Conservation (phyloP, 148 eudicot species). For the Rhododendron mucronatum region DNA sequence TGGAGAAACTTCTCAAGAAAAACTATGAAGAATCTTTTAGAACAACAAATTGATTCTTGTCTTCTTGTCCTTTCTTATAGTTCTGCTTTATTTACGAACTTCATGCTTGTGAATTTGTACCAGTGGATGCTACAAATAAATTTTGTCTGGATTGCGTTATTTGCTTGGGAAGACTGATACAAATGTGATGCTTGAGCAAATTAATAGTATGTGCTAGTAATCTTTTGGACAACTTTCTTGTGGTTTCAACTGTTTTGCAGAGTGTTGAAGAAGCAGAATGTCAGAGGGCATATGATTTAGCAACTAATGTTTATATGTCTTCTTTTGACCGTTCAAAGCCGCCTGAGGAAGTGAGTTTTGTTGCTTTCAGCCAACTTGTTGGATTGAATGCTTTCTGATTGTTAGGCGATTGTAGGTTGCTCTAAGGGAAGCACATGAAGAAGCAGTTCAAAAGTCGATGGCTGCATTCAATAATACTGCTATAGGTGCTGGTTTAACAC, state of each 20-base stretch:
- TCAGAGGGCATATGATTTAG: conserved; percentile 79
- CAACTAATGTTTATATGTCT: conserved; percentile 79
- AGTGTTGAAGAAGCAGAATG: conserved; percentile 98
- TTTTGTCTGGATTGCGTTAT: background rate
- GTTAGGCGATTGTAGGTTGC: conserved; percentile 47
- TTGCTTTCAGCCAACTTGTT: conserved; percentile 4
- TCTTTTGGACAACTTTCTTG: background rate
- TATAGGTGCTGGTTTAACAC: conserved; percentile 69
- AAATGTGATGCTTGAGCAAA: background rate
- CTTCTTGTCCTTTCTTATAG: conserved; percentile 4
- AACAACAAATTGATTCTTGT: background rate
- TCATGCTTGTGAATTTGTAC: background rate
- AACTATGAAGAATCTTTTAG: background rate
- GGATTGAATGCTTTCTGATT: conserved; percentile 16
- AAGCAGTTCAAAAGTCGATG: conserved; percentile 59
- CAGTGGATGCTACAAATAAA: background rate
- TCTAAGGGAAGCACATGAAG: conserved; percentile 87
- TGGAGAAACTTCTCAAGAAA: background rate
- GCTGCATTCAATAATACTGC: conserved; percentile 68
- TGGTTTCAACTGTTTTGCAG: conserved; percentile 29
- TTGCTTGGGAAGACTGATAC: background rate
- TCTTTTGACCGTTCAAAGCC: conserved; percentile 84
- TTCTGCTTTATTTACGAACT: background rate
- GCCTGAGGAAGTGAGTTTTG: conserved; percentile 82
- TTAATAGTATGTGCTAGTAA: background rate